A percentile compares a stretch with the other conserved stretches of the same genome.
These are phyloP conservation scores for Agrostemma githago DNA, from an alignment of 148 eudicot species.

Conservation along the genomic window DNA sequence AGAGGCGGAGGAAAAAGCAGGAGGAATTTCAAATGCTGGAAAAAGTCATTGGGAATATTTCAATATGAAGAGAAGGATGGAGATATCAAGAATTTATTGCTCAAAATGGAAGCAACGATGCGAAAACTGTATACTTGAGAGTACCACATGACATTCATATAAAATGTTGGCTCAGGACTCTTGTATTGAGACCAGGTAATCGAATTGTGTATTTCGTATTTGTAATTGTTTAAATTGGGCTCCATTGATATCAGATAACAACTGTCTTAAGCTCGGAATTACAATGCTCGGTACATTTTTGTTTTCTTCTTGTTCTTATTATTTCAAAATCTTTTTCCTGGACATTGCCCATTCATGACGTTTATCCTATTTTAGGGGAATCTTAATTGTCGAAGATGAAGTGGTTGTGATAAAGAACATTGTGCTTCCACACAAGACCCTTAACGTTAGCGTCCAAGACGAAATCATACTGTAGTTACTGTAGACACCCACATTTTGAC, in stretches of 20 bases:
- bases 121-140: slow-evolving; percentile 44
- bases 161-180: not conserved
- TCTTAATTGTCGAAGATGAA: too few species aligned
- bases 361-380: too few species aligned
- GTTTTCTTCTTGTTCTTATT: too few species aligned
- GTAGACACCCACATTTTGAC: too few species aligned
- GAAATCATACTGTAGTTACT: too few species aligned
- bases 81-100: slow-evolving; percentile 73
- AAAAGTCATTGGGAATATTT: slow-evolving; percentile 70
- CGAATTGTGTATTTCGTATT: not conserved
- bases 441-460: too few species aligned
- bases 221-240: not conserved
- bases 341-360: too few species aligned
- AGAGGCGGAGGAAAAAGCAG: slow-evolving; percentile 53
- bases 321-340: too few species aligned
- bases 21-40: slow-evolving; percentile 71
- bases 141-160: not conserved
- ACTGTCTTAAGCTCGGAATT: too few species aligned
- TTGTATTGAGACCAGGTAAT: not conserved
- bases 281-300: too few species aligned
- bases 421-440: too few species aligned
- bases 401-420: too few species aligned
- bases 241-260: not conserved
- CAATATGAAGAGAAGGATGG: slow-evolving; percentile 87
- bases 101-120: slow-evolving; percentile 84